These are phyloP conservation scores for Henningerozyma blattae DNA, from an alignment of 805 yeast genomes.

Conservation along the genomic window DNA sequence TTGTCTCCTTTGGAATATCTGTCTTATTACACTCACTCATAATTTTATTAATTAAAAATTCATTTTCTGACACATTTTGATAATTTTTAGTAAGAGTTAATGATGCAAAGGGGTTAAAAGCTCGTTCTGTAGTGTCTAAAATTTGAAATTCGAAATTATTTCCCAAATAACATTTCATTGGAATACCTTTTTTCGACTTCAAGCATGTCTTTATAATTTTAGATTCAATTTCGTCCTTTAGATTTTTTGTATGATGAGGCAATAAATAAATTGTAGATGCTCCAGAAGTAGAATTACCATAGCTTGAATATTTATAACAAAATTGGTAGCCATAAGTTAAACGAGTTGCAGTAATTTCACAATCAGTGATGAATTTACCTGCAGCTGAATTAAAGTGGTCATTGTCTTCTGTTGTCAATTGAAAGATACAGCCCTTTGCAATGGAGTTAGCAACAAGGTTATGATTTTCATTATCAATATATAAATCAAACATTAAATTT, in stretches of 20 bases:
- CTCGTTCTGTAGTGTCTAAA: constrained; percentile 29
- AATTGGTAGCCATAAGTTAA: constrained; percentile 24
- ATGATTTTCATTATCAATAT: background rate
- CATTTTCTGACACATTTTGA: constrained; percentile 19
- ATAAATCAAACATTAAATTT: background rate
- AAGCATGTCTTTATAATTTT: constrained; percentile 12
- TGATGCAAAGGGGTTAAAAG: constrained; percentile 33
- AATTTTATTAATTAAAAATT: constrained; percentile 22
- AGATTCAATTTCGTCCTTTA: constrained; percentile 16
- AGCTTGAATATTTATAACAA: constrained; percentile 30
- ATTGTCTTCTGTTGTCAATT: constrained; percentile 1
- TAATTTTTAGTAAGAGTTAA: constrained; percentile 15
- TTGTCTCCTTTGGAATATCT: constrained; percentile 26
- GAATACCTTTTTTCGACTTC: constrained; percentile 38
- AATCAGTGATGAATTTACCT: constrained; percentile 43
- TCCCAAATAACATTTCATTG: constrained; percentile 32
- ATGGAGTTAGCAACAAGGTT: background rate
- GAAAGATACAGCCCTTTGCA: constrained; percentile 2
- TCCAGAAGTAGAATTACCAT: constrained; percentile 35
- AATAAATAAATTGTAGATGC: constrained; percentile 42
- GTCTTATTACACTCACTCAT: constrained; percentile 21
- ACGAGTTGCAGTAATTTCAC: constrained; percentile 32
- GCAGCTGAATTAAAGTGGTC: constrained; percentile 43
- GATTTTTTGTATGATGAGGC: constrained; percentile 47
- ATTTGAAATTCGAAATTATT: constrained; percentile 15